A percentile compares a stretch with the other conserved stretches of the same genome.
Evolutionary conservation across 1,284 basidiomycete species (phyloP).

Genomic region (Puccinia sorghi): DNA sequence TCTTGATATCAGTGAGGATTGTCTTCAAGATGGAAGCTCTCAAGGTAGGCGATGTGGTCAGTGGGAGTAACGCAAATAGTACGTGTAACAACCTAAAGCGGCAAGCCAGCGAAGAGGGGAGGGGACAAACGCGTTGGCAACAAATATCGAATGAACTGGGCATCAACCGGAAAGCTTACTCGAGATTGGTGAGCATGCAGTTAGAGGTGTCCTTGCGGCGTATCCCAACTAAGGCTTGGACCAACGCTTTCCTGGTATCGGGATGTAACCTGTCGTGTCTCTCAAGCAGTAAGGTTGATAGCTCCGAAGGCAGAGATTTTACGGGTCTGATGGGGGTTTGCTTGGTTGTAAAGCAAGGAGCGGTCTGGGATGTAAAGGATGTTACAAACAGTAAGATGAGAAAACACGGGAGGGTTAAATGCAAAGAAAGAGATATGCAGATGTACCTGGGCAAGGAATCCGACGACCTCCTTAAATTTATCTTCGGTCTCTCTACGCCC

Average conservation of each 20-base stretch:
- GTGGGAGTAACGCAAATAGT: conserved; percentile 88
- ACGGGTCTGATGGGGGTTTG: conserved; percentile 60
- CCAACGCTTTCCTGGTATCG: conserved; percentile 76
- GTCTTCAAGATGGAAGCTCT: conserved; percentile 86
- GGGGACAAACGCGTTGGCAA: conserved; percentile 2
- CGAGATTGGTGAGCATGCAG: conserved; percentile 76
- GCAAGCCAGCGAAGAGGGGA: not conserved
- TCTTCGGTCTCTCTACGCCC: conserved; percentile 69
- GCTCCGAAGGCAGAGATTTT: conserved; percentile 73
- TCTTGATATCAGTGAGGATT: conserved; percentile 91
- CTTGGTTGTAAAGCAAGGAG: conserved; percentile 84
- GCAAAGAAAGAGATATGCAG: conserved; percentile 28
- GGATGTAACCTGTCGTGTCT: conserved; percentile 70
- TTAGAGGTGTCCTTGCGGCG: conserved; percentile 73
- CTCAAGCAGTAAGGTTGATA: conserved; percentile 74
- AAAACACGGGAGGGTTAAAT: not conserved
- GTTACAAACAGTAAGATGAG: not conserved
- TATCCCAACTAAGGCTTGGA: conserved; percentile 88
- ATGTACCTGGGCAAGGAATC: conserved; percentile 77
- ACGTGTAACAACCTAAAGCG: conserved; percentile 74
- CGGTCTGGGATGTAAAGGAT: conserved; percentile 64
- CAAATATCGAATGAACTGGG: not conserved
- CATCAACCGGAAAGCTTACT: conserved; percentile 65
- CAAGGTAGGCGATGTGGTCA: conserved; percentile 79
- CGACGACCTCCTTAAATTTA: conserved; percentile 79